These are phyloP conservation scores for Echria macrotheca DNA, from an alignment of 495 filamentous ascomycete genomes.

Conservation along the genomic window DNA sequence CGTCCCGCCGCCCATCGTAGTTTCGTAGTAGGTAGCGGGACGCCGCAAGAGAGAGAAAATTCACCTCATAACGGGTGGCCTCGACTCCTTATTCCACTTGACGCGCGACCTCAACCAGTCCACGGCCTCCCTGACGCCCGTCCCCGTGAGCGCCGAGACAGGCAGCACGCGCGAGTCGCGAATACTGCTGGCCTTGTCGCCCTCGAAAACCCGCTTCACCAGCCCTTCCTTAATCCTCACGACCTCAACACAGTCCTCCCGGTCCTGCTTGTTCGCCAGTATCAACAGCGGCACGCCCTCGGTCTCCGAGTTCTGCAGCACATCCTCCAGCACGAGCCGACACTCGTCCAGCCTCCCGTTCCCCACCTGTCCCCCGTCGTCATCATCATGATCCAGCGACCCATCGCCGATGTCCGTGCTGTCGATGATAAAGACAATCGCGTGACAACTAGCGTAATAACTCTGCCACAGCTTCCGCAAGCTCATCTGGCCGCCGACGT, in stretches of 20 bases:
- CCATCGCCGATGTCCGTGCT: constrained; percentile 83
- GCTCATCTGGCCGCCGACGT: constrained; percentile 87
- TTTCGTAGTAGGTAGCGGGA: too few relatives aligned
- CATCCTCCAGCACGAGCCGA: constrained; percentile 78
- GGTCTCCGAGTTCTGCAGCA: constrained; percentile 77
- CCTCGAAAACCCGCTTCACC: constrained; percentile 89
- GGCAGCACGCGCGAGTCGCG: constrained; percentile 88
- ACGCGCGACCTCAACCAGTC: constrained; percentile 91
- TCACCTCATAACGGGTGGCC: constrained; percentile 89
- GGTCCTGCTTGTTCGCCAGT: constrained; percentile 94
- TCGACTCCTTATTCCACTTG: constrained; percentile 90
- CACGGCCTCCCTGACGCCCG: constrained; percentile 87
- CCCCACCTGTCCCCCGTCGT: not conserved
- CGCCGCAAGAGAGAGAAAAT: too few relatives aligned
- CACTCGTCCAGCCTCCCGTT: constrained; percentile 75
- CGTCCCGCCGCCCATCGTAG: too few relatives aligned
- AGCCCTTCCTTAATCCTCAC: constrained; percentile 95
- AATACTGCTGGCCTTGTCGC: constrained; percentile 76
- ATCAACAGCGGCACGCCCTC: constrained; percentile 88
- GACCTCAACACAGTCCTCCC: constrained; percentile 96
- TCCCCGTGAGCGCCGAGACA: constrained; percentile 83
- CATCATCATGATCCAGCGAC: constrained; percentile 54
- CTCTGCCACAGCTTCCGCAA: constrained; percentile 91
- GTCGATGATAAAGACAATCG: constrained; percentile 96
- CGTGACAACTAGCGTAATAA: constrained; percentile 90